These are phyloP conservation scores for Xylaria digitata DNA, from an alignment of 2,329 filamentous ascomycete species.

Conservation along the genomic window DNA sequence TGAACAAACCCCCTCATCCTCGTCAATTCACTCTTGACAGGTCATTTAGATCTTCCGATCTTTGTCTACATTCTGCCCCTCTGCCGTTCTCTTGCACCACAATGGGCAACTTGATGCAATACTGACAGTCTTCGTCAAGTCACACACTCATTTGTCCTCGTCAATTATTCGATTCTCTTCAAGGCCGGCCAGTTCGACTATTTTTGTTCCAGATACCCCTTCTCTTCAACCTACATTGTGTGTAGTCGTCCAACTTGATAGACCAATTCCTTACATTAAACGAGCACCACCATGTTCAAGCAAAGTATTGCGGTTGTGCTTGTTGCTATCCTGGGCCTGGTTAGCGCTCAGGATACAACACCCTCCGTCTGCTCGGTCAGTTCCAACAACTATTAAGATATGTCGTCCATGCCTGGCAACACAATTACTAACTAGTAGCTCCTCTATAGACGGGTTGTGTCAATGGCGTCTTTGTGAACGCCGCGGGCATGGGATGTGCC, in stretches of 20 bases:
- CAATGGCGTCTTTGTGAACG: slow-evolving; percentile 43
- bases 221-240: slow-evolving; percentile 21
- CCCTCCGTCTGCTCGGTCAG: slow-evolving; percentile 45
- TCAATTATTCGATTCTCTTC: slow-evolving; percentile 31
- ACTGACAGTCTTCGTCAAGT: slow-evolving; percentile 20
- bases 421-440: slow-evolving; percentile 32
- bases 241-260: slow-evolving; percentile 21
- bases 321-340: slow-evolving; percentile 39
- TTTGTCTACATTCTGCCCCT: neutral
- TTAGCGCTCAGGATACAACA: slow-evolving; percentile 39
- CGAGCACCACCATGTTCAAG: slow-evolving; percentile 38
- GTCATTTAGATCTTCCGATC: slow-evolving; percentile 2
- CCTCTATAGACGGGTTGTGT: slow-evolving; percentile 45
- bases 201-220: slow-evolving; percentile 43
- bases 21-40: slow-evolving; percentile 2
- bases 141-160: slow-evolving; percentile 27
- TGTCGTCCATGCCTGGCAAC: neutral
- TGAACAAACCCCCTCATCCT: neutral
- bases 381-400: neutral
- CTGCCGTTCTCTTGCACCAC: slow-evolving; percentile 10
- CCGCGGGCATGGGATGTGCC: slow-evolving; percentile 43
- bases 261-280: slow-evolving; percentile 1
- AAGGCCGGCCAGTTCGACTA: slow-evolving; percentile 41
- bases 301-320: slow-evolving; percentile 32
- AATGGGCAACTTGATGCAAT: slow-evolving; percentile 31